Percentiles rank a stretch among this genome's conserved stretches.
These are phyloP conservation scores for Prunus yedoensis DNA, from an alignment of 331 rosid species.

Conservation along the genomic window DNA sequence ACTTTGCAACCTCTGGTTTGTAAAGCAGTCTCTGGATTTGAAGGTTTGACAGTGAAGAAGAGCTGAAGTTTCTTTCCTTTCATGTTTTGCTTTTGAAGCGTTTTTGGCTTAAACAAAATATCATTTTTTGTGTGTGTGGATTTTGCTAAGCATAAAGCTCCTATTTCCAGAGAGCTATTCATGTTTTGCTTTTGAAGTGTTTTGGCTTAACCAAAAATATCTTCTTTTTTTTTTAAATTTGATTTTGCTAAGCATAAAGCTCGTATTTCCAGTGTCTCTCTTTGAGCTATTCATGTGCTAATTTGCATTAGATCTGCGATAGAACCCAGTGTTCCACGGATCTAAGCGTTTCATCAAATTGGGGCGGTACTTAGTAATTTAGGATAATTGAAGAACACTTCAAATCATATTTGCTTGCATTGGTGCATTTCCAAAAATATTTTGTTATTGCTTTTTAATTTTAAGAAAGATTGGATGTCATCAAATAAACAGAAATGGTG, in stretches of 20 bases:
- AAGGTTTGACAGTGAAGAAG: slow-evolving; percentile 8
- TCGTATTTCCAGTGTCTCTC: neutral
- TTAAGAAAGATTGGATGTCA: slow-evolving; percentile 6
- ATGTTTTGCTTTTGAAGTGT: too few relatives aligned
- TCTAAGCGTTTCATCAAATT: slow-evolving; percentile 1
- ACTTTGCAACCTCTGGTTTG: neutral
- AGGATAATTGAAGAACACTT: neutral
- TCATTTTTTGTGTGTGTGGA: too few relatives aligned
- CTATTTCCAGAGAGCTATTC: too few relatives aligned
- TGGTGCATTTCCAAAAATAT: neutral
- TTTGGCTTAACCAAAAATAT: neutral
- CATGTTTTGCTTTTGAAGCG: neutral
- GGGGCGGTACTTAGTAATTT: neutral
- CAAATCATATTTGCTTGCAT: neutral
- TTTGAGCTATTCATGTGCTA: neutral
- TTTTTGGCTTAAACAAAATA: too few relatives aligned
- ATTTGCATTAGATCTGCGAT: slow-evolving; percentile 9
- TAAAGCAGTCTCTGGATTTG: neutral
- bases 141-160: too few relatives aligned
- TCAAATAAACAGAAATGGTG: neutral
- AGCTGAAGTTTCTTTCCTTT: neutral
- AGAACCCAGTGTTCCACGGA: neutral
- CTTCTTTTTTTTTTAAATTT: neutral
- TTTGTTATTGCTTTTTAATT: neutral
- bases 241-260: neutral